A percentile compares a stretch with the other conserved stretches of the same genome.
phyloP scores from a whole-genome alignment of 2,329 filamentous ascomycete species.

The Botryotinia narcissicola region DNA sequence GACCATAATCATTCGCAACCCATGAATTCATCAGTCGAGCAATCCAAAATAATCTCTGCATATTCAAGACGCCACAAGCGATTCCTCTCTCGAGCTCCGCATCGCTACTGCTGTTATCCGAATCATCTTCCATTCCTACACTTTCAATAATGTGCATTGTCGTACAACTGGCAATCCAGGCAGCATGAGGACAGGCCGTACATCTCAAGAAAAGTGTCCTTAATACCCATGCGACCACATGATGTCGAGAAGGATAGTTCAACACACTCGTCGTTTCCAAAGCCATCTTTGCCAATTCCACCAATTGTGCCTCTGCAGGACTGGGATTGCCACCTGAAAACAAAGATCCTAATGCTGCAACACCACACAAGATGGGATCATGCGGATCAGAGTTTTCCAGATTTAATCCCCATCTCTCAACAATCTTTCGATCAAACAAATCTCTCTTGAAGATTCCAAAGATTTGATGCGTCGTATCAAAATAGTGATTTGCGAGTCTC shows the following conservation, averaged over 20 bases:
- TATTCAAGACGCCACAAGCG: conserved; percentile 11
- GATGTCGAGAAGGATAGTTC: conserved; percentile 26
- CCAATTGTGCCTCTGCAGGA: conserved; percentile 33
- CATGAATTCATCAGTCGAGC: conserved; percentile 13
- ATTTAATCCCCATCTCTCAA: conserved; percentile 38
- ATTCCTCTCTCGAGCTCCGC: not conserved
- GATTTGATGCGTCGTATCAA: conserved; percentile 36
- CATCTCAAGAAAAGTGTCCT: conserved; percentile 33
- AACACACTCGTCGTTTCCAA: conserved; percentile 27
- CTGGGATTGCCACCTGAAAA: conserved; percentile 34
- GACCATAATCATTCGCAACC: conserved; percentile 18
- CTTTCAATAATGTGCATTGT: conserved; percentile 35
- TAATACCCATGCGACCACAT: conserved; percentile 32
- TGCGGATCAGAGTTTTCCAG: conserved; percentile 26
- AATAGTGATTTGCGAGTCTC: conserved; percentile 34
- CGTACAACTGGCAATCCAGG: conserved; percentile 34
- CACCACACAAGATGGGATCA: conserved; percentile 38
- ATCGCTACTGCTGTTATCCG: not conserved
- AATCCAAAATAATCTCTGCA: conserved; percentile 13
- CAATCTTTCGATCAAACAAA: conserved; percentile 28
- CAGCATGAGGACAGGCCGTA: conserved; percentile 33
- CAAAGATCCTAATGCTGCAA: conserved; percentile 39
- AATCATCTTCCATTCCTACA: conserved; percentile 25
- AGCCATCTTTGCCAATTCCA: conserved; percentile 29
- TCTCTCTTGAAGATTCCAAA: conserved; percentile 39